Evolutionary conservation across 768 basidiomycete genomes (phyloP), one percentile per base, ranked within the genome.

Genomic region (Suillus variegatus): DNA sequence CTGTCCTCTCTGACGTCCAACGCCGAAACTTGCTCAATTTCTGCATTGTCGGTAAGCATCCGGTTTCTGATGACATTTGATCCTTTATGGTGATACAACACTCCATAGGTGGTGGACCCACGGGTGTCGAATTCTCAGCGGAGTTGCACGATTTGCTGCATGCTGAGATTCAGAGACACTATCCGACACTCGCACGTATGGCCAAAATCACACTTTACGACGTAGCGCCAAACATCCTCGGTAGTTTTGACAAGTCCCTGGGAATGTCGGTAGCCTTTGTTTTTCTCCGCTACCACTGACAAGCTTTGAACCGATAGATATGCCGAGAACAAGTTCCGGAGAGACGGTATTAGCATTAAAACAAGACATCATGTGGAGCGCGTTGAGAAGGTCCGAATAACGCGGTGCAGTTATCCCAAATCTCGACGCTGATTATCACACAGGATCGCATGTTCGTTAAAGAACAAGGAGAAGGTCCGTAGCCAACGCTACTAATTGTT

Each of bases 81-180:
- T 61, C 49, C 20, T 20, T 28, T 56, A 18, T 25, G 18, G 6
- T 60, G 55, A 51, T 51, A 14, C 10, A 66, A 62, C 64, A 63
- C 47, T 40, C 41, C 49, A 43, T 64, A 89, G 89, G 89, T n/a
- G 89, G 89, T 40, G 90, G 90, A 8, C 90, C 88, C 0, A 91
- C 90, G 12, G 91, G 92, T 14, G 88, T 93, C 52, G 93, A 94
- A 75, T 94, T 94, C 70, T 84, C 92, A 0, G 92, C 93, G 10
- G 93, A 94, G 74, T 74, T 95, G 56, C 87, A 92, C 69, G 93
- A 95, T 74, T 81, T 94, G 1, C 78, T 94, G 40, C 85, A 87
- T 65, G 80, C 84, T 5, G 93, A 95, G 66, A 82, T 93, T 36
- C 71, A 76, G 22, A 75, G 75, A 28, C 83, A 89, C 70, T 92